Evolutionary conservation across 2,329 filamentous ascomycete genomes (phyloP), one percentile per base, ranked within the genome.

Genomic region (Penicillium vulpinum): DNA sequence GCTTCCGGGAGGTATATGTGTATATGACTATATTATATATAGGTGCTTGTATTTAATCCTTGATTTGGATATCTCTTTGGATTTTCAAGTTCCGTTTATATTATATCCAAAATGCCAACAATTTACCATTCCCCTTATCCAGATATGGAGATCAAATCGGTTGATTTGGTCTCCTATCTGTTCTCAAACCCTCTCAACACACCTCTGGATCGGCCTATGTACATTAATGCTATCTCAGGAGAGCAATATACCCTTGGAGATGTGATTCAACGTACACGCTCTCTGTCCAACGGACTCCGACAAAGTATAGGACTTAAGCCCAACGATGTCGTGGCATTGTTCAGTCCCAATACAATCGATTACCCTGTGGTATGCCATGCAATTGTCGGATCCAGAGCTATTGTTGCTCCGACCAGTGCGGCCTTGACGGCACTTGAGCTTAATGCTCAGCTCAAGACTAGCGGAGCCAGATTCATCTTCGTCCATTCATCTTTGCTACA

Each of bases 401-500:
- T 60, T 2, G 45, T 64, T 3, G 39, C 62, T 1, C 63, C 63
- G 2, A 61, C 54, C 13, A 65, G 62, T 35, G 62, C 63, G 16
- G 60, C 62, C 2, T 57, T 64, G 51, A 64, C 63, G 1, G 33
- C 38, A 1, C 22, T 57, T 13, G 63, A 65, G 26, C 44, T 65
- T 10, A 62, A 65, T 10, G 62, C 62, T n/a, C 63, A 65, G 35
- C 56, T 65, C 24, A 62, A 62, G 43, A 63, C 62, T 6, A 64
- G 60, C 38, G 28, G 49, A 4, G 63, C 62, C 11, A 58, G 57
- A n/a, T 64, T 62, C 26, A 38, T 65, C n/a, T 48, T 65, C 35
- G 60, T 53, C 5, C 63, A 65, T 24, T 62, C 62, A 2, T 56
- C 60, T 3, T 47, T 64, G n/a, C 13, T 59, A 15, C 41, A 57